Conservation (phyloP, 306 rosid species). For the Vachellia collinsii region DNA sequence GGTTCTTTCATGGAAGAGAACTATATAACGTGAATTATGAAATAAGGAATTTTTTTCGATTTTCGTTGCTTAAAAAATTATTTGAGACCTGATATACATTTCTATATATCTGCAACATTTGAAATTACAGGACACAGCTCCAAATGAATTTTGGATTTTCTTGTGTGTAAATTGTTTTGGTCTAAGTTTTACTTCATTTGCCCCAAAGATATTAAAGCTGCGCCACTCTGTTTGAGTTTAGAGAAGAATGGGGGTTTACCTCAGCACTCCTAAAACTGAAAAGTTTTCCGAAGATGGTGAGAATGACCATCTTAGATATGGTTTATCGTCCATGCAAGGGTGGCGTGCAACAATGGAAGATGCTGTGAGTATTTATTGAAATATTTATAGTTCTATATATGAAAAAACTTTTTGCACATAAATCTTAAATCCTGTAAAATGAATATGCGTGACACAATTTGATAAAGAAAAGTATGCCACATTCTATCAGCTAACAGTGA, state of each 20-base stretch:
- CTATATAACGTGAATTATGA: not conserved
- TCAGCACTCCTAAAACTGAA: slow-evolving; percentile 89
- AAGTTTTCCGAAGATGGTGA: slow-evolving; percentile 87
- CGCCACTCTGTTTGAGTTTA: slow-evolving; percentile 30
- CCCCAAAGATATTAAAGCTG: slow-evolving; percentile 20
- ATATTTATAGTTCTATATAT: slow-evolving; percentile 22
- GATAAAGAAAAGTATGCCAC: not conserved
- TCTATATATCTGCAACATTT: not conserved
- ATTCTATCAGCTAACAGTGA: not conserved
- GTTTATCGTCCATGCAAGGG: slow-evolving; percentile 97
- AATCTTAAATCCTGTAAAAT: slow-evolving; percentile 5
- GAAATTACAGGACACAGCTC: not conserved
- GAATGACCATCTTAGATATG: slow-evolving; percentile 69
- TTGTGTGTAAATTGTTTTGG: slow-evolving; percentile 11
- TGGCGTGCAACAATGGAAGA: slow-evolving; percentile 99
- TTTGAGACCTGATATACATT: slow-evolving; percentile 14
- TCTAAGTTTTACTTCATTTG: slow-evolving; percentile 13
- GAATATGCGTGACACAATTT: slow-evolving; percentile 13
- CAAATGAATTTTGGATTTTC: slow-evolving; percentile 10
- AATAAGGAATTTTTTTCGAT: not conserved
- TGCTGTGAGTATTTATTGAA: slow-evolving; percentile 67
- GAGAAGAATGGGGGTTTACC: slow-evolving; percentile 72
- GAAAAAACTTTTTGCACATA: slow-evolving; percentile 2
- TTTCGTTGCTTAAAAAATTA: not conserved
- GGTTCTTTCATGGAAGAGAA: not conserved